Conservation (phyloP, 371 early-diverging fungal genomes). For the Rhizopus arrhizus region DNA sequence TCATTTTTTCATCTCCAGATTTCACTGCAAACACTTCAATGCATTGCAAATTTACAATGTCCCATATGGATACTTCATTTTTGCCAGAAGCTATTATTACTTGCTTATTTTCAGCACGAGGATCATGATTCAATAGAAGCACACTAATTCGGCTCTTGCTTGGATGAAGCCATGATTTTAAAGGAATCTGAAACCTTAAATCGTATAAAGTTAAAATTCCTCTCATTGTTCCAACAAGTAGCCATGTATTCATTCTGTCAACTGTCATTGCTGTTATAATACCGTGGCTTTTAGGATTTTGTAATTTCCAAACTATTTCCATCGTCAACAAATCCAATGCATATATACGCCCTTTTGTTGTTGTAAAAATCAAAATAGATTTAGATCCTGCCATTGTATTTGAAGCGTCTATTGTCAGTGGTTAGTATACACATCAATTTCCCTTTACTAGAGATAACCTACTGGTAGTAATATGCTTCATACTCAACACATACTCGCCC, state of each 20-base stretch:
- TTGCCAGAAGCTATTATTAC: slow-evolving; percentile 70
- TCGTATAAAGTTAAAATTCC: slow-evolving; percentile 87
- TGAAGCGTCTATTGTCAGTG: slow-evolving; percentile 31
- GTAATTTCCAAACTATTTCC: slow-evolving; percentile 67
- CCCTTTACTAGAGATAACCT: slow-evolving; percentile 8
- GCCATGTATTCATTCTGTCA: slow-evolving; percentile 69
- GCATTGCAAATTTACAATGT: slow-evolving; percentile 74
- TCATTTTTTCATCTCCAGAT: slow-evolving; percentile 59
- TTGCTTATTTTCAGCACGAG: slow-evolving; percentile 47
- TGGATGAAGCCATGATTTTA: slow-evolving; percentile 83
- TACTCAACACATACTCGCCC: slow-evolving; percentile 68
- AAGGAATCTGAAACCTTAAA: slow-evolving; percentile 76
- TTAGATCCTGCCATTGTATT: slow-evolving; percentile 63
- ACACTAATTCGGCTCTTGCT: slow-evolving; percentile 69
- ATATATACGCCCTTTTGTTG: slow-evolving; percentile 74
- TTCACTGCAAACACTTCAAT: slow-evolving; percentile 70
- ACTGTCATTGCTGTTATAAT: slow-evolving; percentile 71
- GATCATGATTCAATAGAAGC: slow-evolving; percentile 55
- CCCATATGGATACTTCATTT: slow-evolving; percentile 87
- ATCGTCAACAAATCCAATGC: slow-evolving; percentile 78
- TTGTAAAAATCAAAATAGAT: slow-evolving; percentile 79
- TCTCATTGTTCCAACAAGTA: slow-evolving; percentile 78
- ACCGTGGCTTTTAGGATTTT: slow-evolving; percentile 61
- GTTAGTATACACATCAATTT: background rate
- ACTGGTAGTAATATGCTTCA: slow-evolving; percentile 79